Percentiles rank a stretch among this genome's conserved stretches.
These are phyloP conservation scores for Ogataea chonburiensis DNA, from an alignment of 805 yeast genomes.

Conservation along the genomic window DNA sequence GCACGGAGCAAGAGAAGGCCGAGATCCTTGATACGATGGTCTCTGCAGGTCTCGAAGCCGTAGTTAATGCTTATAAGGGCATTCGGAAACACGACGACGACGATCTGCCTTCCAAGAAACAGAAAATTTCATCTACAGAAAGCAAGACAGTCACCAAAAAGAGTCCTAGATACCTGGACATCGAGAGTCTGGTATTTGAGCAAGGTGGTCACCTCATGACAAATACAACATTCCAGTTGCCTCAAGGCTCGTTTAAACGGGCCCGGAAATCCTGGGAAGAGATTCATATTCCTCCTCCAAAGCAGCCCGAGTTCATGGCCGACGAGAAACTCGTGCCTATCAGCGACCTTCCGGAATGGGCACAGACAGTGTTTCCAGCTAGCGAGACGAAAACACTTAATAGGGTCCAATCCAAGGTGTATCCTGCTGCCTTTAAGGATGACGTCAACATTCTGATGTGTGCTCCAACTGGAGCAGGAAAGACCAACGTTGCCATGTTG, in stretches of 20 bases:
- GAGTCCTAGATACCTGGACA: conserved; percentile 55
- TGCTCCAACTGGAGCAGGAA: conserved; percentile 99
- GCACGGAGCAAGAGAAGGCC: conserved; percentile 34
- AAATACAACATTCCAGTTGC: conserved; percentile 65
- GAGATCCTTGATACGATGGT: conserved; percentile 45
- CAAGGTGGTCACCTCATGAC: conserved; percentile 73
- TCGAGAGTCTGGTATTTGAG: conserved; percentile 63
- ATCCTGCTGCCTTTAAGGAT: conserved; percentile 68
- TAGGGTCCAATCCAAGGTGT: conserved; percentile 80
- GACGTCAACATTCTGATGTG: conserved; percentile 79
- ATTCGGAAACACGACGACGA: conserved; percentile 18
- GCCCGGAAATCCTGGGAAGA: conserved; percentile 77
- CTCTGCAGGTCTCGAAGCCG: conserved; percentile 37
- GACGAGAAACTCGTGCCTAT: conserved; percentile 54
- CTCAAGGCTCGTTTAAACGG: conserved; percentile 80
- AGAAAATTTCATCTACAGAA: conserved; percentile 10
- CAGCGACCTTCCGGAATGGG: conserved; percentile 75
- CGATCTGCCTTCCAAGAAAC: conserved; percentile 10
- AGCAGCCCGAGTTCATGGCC: conserved; percentile 37
- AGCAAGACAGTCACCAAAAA: conserved; percentile 7
- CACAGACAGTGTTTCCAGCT: conserved; percentile 68
- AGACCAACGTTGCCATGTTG: conserved; percentile 93
- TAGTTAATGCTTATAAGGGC: conserved; percentile 44
- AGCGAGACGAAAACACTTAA: conserved; percentile 68
- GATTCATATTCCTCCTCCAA: conserved; percentile 88